Evolutionary conservation across 345 rosid genomes (phyloP), one percentile per base, ranked within the genome.

Genomic region (Reutealis trisperma): DNA sequence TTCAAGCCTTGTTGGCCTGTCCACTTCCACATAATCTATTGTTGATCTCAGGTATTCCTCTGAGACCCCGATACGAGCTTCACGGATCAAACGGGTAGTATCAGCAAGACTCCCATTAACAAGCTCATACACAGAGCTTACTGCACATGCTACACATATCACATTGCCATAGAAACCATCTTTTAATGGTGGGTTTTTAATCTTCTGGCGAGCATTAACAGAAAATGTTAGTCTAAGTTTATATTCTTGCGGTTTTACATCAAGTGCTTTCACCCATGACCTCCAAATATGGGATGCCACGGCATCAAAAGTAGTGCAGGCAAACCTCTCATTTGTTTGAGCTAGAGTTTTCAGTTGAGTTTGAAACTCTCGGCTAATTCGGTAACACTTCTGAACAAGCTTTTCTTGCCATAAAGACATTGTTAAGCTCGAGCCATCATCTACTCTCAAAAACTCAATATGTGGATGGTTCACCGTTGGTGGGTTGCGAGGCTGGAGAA

Each of bases 241-340:
- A 77, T 86, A 92, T 45, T 91, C 89, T 15, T 71, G 52, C 25
- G 97, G 99, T 55, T 85, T 84, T 14, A 95, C 97, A 25, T 88
- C 96, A 14, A 95, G 87, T 57, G 98, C 94, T 83, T 84, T 91
- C 70, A 93, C 98, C 99, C 98, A 95, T 59, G 98, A 90, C 70
- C 90, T 84, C 98, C 99, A 95, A 57, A 95, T 77, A 78, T 93
- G 98, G 76, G 99, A 94, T 55, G 96, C 95, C 90, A 93, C 77
- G 6, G 96, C 94, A 79, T 95, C 98, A 66, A 95, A 95, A 6
- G 91, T 85, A 18, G 90, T 83, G 81, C 96, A 93, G 8, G 84
- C 69, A 27, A 78, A 79, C 0, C 71, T 47, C 22, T 84, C 82
- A 21, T 49, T 49, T 16, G 78, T 73, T 85, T 89, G 92, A 42